Evolutionary conservation across 2,329 filamentous ascomycete species (phyloP), one percentile per base, ranked within the genome.

Genomic region (Xylariaceae sp.): DNA sequence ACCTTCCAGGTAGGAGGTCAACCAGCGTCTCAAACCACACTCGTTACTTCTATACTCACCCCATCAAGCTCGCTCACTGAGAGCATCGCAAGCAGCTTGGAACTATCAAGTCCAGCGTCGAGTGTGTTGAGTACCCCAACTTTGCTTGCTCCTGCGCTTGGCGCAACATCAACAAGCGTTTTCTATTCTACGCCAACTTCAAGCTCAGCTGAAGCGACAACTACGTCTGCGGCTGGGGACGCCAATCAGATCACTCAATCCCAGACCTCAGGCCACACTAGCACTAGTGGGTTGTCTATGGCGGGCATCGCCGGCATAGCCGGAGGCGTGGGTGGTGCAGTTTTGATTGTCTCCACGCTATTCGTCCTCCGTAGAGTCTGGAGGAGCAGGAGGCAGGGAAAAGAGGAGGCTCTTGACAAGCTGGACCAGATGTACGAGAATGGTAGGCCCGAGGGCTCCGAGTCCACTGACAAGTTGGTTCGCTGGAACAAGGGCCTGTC

Each of bases 401-500:
- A 67, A 44, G 64, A 70, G 23, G 69, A 70, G 14, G 64, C 64
- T 1, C 31, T 67, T 11, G 56, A 60, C 17, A 62, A 65, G 34
- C 61, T 71, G 2, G 69, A 72, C 52, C 60, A 56, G 44, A 65
- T 70, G 64, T 72, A 71, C 55, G 69, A 71, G 48, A 39, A 63
- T 1, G 69, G 69, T 24, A 66, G 66, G 50, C 64, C 70, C 0
- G 57, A 62, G 7, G 64, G 64, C n/a, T 36, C 49, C 28, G 59
- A 62, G 31, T 67, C 67, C 4, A 67, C 56, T 11, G 67, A 69
- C 12, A 64, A 55, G 43, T 56, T 67, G n/a, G 63, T 65, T 19
- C 67, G 69, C 37, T 72, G 71, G 71, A 69, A 71, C 43, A 67
- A 61, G 49, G 69, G 68, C 12, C 44, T 72, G 34, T 70, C 70